Evolutionary conservation across 1,284 basidiomycete species (phyloP).

Genomic region (Trichosporon sp.): DNA sequence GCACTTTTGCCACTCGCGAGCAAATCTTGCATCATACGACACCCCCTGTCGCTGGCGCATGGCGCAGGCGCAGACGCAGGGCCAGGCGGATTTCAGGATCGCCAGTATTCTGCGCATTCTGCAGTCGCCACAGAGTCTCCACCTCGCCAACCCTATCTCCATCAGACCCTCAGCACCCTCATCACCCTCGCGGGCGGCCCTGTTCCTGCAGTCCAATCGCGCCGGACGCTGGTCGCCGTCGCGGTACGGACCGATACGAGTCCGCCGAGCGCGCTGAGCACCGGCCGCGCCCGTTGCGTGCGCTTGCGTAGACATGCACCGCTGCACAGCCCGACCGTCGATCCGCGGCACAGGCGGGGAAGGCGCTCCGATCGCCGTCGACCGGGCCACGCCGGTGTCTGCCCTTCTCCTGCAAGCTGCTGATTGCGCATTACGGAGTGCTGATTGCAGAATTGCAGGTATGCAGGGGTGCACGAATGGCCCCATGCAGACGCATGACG

Average conservation of each 20-base stretch:
- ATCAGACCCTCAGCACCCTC: background rate
- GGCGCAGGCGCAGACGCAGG: background rate
- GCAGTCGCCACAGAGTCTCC: background rate
- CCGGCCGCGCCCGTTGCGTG: background rate
- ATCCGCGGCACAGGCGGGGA: background rate
- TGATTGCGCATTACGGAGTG: too few relatives aligned
- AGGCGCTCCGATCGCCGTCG: background rate
- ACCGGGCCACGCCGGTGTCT: background rate
- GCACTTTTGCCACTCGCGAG: background rate
- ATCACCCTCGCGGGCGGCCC: background rate
- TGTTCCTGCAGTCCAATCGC: background rate
- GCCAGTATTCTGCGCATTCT: background rate
- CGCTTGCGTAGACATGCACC: background rate
- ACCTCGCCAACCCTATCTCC: background rate
- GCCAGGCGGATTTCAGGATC: background rate
- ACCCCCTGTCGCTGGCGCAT: too few relatives aligned
- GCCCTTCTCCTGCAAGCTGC: background rate
- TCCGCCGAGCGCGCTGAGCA: background rate
- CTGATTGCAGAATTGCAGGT: background rate
- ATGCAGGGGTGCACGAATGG: too few relatives aligned
- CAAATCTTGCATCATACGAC: background rate
- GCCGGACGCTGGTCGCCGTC: background rate
- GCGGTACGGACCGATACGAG: background rate
- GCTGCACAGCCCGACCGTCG: background rate
- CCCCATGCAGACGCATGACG: too few relatives aligned